Conservation (phyloP, 2,329 filamentous ascomycete species). For the Aspergillus novoparasiticus region DNA sequence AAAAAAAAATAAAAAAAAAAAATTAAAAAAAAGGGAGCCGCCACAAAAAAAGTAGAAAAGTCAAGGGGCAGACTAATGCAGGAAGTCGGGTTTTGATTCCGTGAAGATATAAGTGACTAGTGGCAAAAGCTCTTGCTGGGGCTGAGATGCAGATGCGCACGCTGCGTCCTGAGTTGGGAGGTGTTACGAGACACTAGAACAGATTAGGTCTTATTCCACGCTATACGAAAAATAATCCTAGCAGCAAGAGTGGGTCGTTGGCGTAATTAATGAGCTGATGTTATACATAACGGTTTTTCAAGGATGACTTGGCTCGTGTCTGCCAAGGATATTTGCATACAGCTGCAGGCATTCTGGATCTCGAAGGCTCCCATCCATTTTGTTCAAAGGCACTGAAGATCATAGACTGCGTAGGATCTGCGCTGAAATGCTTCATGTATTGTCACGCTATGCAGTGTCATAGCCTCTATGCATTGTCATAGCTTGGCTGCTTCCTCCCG, state of each 20-base stretch:
- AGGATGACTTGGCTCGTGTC: not conserved
- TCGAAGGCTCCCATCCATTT: not conserved
- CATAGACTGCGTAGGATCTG: not conserved
- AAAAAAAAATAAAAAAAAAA: not conserved
- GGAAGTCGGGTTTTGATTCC: not conserved
- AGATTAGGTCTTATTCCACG: not conserved
- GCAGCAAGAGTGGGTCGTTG: not conserved
- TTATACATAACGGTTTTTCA: not conserved
- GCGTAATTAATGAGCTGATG: not conserved
- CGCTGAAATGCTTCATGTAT: not conserved
- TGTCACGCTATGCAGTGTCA: not conserved
- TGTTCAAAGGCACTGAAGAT: not conserved
- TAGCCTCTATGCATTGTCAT: not conserved
- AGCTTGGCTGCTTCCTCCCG: not conserved
- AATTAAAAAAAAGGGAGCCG: not conserved
- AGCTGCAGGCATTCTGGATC: not conserved
- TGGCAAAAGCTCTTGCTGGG: not conserved
- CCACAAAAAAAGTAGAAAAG: not conserved
- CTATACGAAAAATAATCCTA: not conserved
- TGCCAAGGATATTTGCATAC: not conserved
- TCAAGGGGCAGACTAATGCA: not conserved
- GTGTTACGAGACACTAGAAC: not conserved
- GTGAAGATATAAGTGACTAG: not conserved
- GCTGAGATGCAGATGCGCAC: not conserved
- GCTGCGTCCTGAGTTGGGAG: too few species aligned